Evolutionary conservation across 139 green algal species (phyloP), one percentile per base, ranked within the genome.

Genomic region (Diplosphaera chodatii): DNA sequence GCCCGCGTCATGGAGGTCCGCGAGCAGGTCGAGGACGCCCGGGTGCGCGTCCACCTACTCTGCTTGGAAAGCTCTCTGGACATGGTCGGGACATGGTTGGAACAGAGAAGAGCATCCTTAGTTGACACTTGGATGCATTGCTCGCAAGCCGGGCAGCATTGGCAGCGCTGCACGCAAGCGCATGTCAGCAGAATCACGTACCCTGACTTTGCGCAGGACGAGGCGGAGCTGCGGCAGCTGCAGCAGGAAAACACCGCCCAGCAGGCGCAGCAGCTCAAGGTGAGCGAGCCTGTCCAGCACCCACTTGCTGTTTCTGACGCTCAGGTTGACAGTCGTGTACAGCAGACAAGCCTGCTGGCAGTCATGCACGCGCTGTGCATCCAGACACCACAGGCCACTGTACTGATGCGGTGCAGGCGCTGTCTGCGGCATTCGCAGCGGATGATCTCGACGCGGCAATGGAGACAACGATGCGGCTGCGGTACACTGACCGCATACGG

Each of bases 1-100:
- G 85, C 85, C 74, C 75, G 86, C 70, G 82, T 89, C 3, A 85
- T 92, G 84, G 87, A 92, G 71, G 80, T 77, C 4, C 72, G 84
- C 15, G 87, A 92, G 80, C 64, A 80, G 67, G 87, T 92, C 55
- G 87, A 92, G 64, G 69, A 32, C 4, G 37, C 37, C 10, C 37
- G 75, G 37, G 37, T 48, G 37, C 10, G 37, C 10, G 8, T 48
- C 8, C 10, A 13, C 10, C 13, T 48, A 13, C 10, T 21, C 13
- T 48, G 13, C 13, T 13, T 21, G 37, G 37, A 8, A 48, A 13
- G 37, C 10, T 48, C 10, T 48, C 37, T 8, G 8, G 8, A 8
- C 10, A 8, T 48, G 37, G 37, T 48, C 37, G 8, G 37, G 37
- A 21, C 37, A 8, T 8, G 8, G 10, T 48, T 13, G 37, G 10